Evolutionary conservation across 306 rosid species (phyloP), one percentile per base, ranked within the genome.

Genomic region (Pyrus betulifolia): DNA sequence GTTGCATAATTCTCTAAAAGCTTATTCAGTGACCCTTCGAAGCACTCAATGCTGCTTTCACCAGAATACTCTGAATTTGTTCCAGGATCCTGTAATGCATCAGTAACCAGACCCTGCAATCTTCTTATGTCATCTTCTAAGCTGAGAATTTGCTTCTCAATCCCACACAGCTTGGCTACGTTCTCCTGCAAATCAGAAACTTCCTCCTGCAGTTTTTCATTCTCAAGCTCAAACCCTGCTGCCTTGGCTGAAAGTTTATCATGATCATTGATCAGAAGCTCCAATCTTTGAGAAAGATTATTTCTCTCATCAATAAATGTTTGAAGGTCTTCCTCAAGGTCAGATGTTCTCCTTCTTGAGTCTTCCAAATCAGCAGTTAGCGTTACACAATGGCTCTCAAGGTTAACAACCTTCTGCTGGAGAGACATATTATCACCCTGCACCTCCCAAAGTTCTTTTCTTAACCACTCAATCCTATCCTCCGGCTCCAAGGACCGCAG

Each of bases 381-480:
- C 54, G 84, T 78, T 73, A 83, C 93, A 84, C 89, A 83, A 74
- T 77, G 82, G 84, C 83, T 91, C 78, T 95, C 97, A 46, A 91
- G 87, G 78, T 86, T 78, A 83, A 80, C 86, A 78, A 95, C 82
- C 86, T 88, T 90, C 88, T 87, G 83, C 86, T 82, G 97, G 73
- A 95, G 81, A 84, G 97, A 84, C 25, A 82, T 84, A 68, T 81
- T 85, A 62, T 88, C 90, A 76, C 81, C 82, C 78, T 86, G 89
- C 79, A 90, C 93, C 83, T 90, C 97, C 4, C 76, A 80, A 66
- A 95, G 91, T 11, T 88, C 89, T 78, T 72, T 84, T 61, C 91
- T 86, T 68, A 95, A 74, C 95, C 99, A 92, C 80, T 92, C 96
- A 75, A 95, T 90, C 80, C 86, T 90, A 79, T 83, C 93, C 60